A percentile compares a stretch with the other conserved stretches of the same genome.
Evolutionary conservation across 345 rosid genomes (phyloP).

Genomic region (Salix dunnii): DNA sequence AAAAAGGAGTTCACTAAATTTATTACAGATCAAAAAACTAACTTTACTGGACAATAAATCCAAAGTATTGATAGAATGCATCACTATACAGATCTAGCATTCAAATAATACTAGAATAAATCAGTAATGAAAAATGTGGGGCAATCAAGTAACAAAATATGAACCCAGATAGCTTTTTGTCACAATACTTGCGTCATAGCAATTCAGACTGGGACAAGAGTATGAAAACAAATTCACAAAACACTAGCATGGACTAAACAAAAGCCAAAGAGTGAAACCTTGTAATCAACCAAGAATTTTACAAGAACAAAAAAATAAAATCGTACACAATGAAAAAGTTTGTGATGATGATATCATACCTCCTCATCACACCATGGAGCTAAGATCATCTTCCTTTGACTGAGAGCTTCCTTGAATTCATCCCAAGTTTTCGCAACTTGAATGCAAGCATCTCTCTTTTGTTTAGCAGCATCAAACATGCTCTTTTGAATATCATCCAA

Average conservation of each 20-base stretch:
- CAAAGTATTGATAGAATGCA: neutral
- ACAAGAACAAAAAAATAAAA: neutral
- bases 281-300: neutral
- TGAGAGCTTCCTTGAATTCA: constrained; percentile 68
- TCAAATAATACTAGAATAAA: neutral
- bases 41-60: neutral
- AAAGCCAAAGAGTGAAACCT: neutral
- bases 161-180: neutral
- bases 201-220: neutral
- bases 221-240: neutral
- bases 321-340: neutral
- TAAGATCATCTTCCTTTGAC: constrained; percentile 74
- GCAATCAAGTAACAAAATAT: neutral
- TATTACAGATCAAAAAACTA: neutral
- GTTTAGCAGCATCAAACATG: constrained; percentile 62
- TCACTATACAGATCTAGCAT: neutral
- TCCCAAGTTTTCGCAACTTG: constrained; percentile 73
- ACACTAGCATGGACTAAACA: neutral
- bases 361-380: constrained; percentile 99
- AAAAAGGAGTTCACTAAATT: neutral
- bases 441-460: constrained; percentile 71
- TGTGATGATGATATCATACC: constrained; percentile 34
- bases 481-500: constrained; percentile 63
- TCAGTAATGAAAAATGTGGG: neutral
- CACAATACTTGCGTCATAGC: neutral